These are phyloP conservation scores for Ogataea polymorpha DNA, from an alignment of 805 yeast genomes.

Conservation along the genomic window DNA sequence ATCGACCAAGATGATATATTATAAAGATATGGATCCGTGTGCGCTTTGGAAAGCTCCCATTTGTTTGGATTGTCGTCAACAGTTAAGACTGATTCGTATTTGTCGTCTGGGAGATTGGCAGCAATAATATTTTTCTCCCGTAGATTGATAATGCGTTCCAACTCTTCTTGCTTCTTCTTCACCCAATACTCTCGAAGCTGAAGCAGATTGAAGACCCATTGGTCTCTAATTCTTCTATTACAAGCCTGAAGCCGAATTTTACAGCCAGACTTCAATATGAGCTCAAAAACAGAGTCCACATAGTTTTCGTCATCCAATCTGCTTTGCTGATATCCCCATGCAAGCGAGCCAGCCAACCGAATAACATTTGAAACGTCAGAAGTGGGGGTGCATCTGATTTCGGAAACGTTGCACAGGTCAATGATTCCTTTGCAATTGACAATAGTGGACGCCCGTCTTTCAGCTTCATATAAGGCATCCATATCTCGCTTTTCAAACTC, in stretches of 20 bases:
- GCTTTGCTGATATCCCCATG: conserved; percentile 28
- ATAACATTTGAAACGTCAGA: conserved; percentile 25
- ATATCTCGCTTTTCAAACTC: conserved; percentile 50
- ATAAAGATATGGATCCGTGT: conserved; percentile 51
- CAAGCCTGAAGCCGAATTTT: conserved; percentile 55
- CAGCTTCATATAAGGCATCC: conserved; percentile 60
- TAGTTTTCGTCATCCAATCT: conserved; percentile 25
- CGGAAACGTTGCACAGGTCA: conserved; percentile 51
- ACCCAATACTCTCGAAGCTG: conserved; percentile 59
- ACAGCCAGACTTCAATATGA: conserved; percentile 46
- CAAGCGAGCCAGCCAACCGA: conserved; percentile 29
- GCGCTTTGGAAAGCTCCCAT: conserved; percentile 53
- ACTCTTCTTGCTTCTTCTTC: conserved; percentile 39
- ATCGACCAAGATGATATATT: conserved; percentile 58
- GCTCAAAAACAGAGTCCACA: conserved; percentile 50
- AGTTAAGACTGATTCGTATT: conserved; percentile 51
- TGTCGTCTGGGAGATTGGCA: conserved; percentile 49
- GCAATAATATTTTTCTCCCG: conserved; percentile 44
- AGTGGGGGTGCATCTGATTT: conserved; percentile 35
- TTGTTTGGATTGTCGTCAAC: conserved; percentile 35
- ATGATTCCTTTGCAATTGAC: conserved; percentile 58
- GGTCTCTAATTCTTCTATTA: conserved; percentile 43
- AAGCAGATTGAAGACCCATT: conserved; percentile 60
- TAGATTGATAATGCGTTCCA: conserved; percentile 33
- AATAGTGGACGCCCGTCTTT: conserved; percentile 56